Evolutionary conservation across 345 rosid genomes (phyloP), one percentile per base, ranked within the genome.

Genomic region (Tarenaya hassleriana): DNA sequence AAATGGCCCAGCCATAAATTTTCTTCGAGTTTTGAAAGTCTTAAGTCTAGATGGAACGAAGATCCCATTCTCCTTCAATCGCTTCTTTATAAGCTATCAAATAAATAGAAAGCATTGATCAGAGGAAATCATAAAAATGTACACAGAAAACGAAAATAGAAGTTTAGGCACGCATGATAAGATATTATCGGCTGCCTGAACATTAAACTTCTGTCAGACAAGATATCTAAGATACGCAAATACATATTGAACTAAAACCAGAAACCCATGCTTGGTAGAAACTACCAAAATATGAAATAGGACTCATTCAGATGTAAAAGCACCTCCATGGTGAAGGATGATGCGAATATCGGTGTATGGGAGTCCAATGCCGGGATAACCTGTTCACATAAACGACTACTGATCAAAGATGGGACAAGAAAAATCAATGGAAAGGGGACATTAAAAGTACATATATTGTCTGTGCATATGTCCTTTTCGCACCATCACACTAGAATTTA

Each of bases 291-390:
- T 9, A 35, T 3, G 40, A 17, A 4, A 24, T 8, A 49, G 44
- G 41, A 29, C 9, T 41, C 11, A 39, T 10, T 41, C 8, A 47
- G 8, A 59, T 6, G 12, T n/a, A 49, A 44, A 52, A 45, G 52
- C 70, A 92, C 98, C 98, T 92, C 98, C 95, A 83, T 88, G 50
- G 98, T 92, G 56, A 92, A 92, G 62, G 98, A 92, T 46, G 98
- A 92, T 15, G 98, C 83, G 61, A 62, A 88, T 70, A 92, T 85
- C 8, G 98, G 96, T 27, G 96, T 88, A 52, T 50, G 59, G 42
- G 78, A 16, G 76, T 92, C 98, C 80, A 92, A 55, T 20, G 96
- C 95, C 3, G 98, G 95, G 66, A 92, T 76, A 40, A 92, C 98
- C 98, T 88, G 89, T 52, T 59, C 58, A 63, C 50, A 21, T n/a